phyloP scores from a whole-genome alignment of 495 filamentous ascomycete species.

The Opeltia flavorubescens region DNA sequence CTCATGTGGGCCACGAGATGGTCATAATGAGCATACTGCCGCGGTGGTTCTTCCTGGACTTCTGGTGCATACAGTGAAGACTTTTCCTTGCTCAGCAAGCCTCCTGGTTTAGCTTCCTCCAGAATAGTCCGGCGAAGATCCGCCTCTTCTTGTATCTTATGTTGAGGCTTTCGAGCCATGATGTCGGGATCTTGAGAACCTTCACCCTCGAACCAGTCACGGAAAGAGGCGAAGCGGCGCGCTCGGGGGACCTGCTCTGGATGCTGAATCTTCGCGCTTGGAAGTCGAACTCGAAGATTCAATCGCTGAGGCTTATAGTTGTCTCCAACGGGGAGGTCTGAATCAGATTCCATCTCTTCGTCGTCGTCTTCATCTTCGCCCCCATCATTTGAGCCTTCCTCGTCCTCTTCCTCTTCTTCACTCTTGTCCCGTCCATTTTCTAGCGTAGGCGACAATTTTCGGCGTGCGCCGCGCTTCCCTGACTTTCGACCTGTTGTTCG shows the following conservation, averaged over 20 bases:
- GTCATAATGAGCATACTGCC: conserved; percentile 72
- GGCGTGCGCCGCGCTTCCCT: not conserved
- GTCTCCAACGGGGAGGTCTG: not conserved
- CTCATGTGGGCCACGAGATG: conserved; percentile 70
- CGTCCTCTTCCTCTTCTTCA: not conserved
- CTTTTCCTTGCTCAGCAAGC: conserved; percentile 52
- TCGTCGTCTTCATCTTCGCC: conserved; percentile 15
- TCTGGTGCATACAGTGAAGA: conserved; percentile 70
- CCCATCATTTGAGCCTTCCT: conserved; percentile 1
- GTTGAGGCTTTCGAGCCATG: conserved; percentile 31
- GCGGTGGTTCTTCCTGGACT: conserved; percentile 53
- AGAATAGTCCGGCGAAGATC: conserved; percentile 42
- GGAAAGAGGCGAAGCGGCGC: conserved; percentile 35
- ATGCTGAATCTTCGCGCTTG: conserved; percentile 35
- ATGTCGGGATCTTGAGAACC: conserved; percentile 25
- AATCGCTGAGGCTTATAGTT: conserved; percentile 27
- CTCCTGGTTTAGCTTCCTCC: conserved; percentile 56
- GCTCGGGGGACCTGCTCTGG: conserved; percentile 33
- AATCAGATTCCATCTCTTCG: conserved; percentile 12
- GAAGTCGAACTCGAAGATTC: conserved; percentile 39
- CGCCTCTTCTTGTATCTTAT: conserved; percentile 40
- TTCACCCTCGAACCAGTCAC: conserved; percentile 41
- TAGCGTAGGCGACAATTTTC: not conserved
- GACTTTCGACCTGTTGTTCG: conserved; percentile 8
- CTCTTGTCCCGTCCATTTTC: conserved; percentile 9